phyloP scores from a whole-genome alignment of 306 rosid genomes.

The Acacia acuminata region DNA sequence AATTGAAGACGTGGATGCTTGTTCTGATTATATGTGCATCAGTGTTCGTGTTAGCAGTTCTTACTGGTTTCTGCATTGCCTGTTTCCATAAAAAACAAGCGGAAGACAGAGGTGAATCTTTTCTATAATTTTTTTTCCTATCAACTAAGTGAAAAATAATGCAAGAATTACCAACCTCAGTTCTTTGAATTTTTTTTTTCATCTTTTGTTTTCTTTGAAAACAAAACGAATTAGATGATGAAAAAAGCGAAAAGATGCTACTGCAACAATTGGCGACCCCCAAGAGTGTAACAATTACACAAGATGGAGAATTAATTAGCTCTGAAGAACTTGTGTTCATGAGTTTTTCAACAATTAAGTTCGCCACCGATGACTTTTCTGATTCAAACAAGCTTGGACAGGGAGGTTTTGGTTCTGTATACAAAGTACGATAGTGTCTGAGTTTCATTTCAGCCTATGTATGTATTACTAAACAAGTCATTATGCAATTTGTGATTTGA shows the following conservation, averaged over 20 bases:
- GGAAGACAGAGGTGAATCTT: conserved; percentile 32
- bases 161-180: neutral
- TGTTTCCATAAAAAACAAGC: conserved; percentile 4
- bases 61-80: conserved; percentile 24
- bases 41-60: conserved; percentile 26
- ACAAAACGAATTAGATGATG: conserved; percentile 38
- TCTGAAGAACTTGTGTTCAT: conserved; percentile 50
- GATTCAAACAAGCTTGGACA: conserved; percentile 51
- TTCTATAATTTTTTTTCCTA: neutral
- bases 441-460: neutral
- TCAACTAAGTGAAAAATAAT: neutral
- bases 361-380: conserved; percentile 40
- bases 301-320: conserved; percentile 53
- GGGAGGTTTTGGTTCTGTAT: conserved; percentile 41
- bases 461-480: conserved; percentile 14
- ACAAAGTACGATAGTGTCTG: conserved; percentile 12
- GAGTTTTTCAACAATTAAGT: conserved; percentile 32
- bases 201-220: neutral
- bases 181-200: neutral
- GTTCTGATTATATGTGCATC: conserved; percentile 38
- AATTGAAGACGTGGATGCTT: conserved; percentile 52
- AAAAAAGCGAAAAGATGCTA: conserved; percentile 24
- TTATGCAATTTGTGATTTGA: neutral
- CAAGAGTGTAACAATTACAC: conserved; percentile 38
- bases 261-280: conserved; percentile 38